phyloP scores from a whole-genome alignment of 257 asterid species.

The Linaria vulgaris region DNA sequence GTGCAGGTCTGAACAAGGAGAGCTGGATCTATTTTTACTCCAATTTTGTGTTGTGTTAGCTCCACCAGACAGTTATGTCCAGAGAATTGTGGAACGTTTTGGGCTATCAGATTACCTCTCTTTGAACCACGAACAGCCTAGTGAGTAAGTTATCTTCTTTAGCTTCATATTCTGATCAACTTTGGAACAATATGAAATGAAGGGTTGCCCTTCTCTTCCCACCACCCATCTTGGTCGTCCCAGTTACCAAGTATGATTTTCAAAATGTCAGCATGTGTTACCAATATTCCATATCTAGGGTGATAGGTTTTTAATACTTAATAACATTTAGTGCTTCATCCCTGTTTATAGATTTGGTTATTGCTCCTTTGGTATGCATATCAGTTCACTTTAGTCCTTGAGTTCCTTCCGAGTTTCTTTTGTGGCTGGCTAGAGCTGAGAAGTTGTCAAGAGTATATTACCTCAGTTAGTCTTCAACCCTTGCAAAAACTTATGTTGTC shows the following conservation, averaged over 20 bases:
- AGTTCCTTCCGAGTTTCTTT: too few relatives aligned
- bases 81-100: slow-evolving; percentile 86
- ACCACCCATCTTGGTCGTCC: slow-evolving; percentile 11
- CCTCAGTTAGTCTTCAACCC: too few relatives aligned
- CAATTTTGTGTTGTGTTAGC: slow-evolving; percentile 98
- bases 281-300: not conserved
- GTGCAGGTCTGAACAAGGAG: slow-evolving; percentile 87
- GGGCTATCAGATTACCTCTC: slow-evolving; percentile 74
- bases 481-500: too few relatives aligned
- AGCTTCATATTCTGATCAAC: slow-evolving; percentile 31
- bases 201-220: slow-evolving; percentile 13
- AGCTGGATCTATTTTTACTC: slow-evolving; percentile 91
- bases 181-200: slow-evolving; percentile 13
- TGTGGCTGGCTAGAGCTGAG: too few relatives aligned
- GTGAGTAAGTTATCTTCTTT: slow-evolving; percentile 64
- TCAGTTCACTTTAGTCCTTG: too few relatives aligned
- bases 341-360: too few relatives aligned
- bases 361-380: too few relatives aligned
- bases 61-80: slow-evolving; percentile 82
- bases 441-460: too few relatives aligned
- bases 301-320: too few relatives aligned
- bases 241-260: not conserved
- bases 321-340: too few relatives aligned
- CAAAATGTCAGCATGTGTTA: not conserved
- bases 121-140: slow-evolving; percentile 71